These are phyloP conservation scores for Plantago rigida DNA, from an alignment of 305 asterid genomes.

Conservation along the genomic window DNA sequence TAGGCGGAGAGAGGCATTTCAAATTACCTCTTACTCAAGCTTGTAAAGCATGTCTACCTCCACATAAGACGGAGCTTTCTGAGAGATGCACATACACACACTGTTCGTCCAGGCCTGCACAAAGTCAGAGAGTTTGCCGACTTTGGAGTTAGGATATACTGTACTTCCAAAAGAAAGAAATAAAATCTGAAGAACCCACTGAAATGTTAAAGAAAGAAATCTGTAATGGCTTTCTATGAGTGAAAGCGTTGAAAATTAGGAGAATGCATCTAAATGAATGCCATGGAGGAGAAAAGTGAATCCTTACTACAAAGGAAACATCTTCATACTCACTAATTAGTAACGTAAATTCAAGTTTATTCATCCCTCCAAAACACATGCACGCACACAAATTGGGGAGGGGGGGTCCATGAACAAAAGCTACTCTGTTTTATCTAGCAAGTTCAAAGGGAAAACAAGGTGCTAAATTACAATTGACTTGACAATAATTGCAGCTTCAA, in stretches of 20 bases:
- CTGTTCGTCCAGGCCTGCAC: constrained; percentile 63
- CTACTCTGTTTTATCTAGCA: no score
- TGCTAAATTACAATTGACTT: no score
- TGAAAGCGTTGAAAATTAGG: background rate
- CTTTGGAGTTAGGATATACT: constrained; percentile 8
- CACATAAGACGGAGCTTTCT: constrained; percentile 47
- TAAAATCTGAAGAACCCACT: constrained; percentile 6
- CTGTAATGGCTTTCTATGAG: background rate
- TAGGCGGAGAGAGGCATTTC: constrained; percentile 15
- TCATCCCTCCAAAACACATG: background rate
- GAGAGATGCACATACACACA: constrained; percentile 51
- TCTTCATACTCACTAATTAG: background rate
- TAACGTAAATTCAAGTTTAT: background rate
- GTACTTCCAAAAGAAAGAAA: constrained; percentile 8
- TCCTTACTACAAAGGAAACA: background rate
- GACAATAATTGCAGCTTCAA: background rate
- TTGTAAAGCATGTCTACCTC: constrained; percentile 58
- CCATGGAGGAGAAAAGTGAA: background rate
- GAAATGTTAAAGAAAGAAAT: constrained; percentile 9
- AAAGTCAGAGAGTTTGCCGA: constrained; percentile 20
- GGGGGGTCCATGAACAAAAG: background rate
- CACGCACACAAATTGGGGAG: no score
- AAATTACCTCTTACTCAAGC: constrained; percentile 66
- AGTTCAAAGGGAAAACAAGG: no score
- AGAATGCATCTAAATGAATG: background rate